A percentile compares a stretch with the other conserved stretches of the same genome.
Evolutionary conservation across 495 filamentous ascomycete species (phyloP).

Genomic region (Penicillium daleae): DNA sequence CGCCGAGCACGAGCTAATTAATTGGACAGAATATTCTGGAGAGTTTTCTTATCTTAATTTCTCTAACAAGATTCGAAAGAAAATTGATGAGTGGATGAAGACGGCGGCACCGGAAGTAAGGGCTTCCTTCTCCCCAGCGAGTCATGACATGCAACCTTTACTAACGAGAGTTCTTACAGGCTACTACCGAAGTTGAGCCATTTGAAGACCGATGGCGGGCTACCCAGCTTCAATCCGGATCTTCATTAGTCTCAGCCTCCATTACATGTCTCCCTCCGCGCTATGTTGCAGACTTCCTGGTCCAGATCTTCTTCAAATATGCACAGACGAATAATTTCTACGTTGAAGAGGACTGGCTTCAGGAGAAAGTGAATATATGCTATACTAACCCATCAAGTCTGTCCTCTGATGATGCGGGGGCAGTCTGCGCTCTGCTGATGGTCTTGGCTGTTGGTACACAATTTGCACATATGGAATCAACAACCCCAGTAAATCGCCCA

Average conservation of each 20-base stretch:
- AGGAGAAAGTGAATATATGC: slow-evolving; percentile 47
- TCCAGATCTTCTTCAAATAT: slow-evolving; percentile 57
- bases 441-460: slow-evolving; percentile 58
- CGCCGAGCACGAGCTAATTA: neutral
- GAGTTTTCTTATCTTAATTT: slow-evolving; percentile 58
- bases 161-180: slow-evolving; percentile 29
- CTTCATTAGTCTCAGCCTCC: slow-evolving; percentile 43
- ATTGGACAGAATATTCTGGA: slow-evolving; percentile 52
- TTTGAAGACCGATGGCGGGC: slow-evolving; percentile 55
- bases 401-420: slow-evolving; percentile 49
- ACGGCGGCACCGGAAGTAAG: slow-evolving; percentile 47
- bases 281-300: slow-evolving; percentile 54
- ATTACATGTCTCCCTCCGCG: slow-evolving; percentile 54
- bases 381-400: slow-evolving; percentile 49
- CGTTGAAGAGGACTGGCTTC: slow-evolving; percentile 54
- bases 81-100: slow-evolving; percentile 55
- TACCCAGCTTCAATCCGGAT: slow-evolving; percentile 52
- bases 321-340: slow-evolving; percentile 58
- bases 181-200: slow-evolving; percentile 44
- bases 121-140: neutral
- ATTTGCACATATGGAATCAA: slow-evolving; percentile 56
- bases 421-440: slow-evolving; percentile 54
- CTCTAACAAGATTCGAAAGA: slow-evolving; percentile 52
- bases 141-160: neutral
- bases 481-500: slow-evolving; percentile 45